Evolutionary conservation across 106 monocot genomes (phyloP).

Genomic region (Iris macrosiphon): DNA sequence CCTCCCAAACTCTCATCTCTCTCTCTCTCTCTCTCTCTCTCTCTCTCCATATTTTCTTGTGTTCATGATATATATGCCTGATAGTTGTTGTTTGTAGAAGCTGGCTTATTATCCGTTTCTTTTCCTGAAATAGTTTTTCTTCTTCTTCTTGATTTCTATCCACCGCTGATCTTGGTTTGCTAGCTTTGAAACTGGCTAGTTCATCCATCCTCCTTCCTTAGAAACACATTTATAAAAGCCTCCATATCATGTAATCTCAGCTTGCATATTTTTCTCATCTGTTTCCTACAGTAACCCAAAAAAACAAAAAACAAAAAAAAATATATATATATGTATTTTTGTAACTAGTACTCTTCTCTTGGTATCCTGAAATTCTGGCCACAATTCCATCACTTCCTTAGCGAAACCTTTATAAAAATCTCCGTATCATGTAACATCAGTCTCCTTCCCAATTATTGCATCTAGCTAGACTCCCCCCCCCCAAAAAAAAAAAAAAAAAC

Average conservation of each 20-base stretch:
- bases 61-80: no score
- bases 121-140: no score
- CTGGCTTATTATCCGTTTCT: not conserved
- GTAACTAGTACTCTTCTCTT: not conserved
- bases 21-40: not conserved
- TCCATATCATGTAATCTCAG: constrained; percentile 53
- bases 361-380: constrained; percentile 19
- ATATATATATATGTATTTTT: constrained; percentile 6
- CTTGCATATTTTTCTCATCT: not conserved
- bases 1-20: not conserved
- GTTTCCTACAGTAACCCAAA: not conserved
- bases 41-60: not conserved
- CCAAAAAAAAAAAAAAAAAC: constrained; percentile 26
- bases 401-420: constrained; percentile 51
- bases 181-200: constrained; percentile 17
- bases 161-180: no score
- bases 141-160: not conserved
- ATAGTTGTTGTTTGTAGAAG: not conserved
- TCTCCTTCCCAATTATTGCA: no score
- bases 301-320: constrained; percentile 13
- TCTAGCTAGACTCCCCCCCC: no score
- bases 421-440: constrained; percentile 57
- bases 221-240: constrained; percentile 62
- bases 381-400: constrained; percentile 27
- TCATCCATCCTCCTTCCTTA: constrained; percentile 34